Conservation (phyloP, 805 yeast genomes). For the Metschnikowia proteae region DNA sequence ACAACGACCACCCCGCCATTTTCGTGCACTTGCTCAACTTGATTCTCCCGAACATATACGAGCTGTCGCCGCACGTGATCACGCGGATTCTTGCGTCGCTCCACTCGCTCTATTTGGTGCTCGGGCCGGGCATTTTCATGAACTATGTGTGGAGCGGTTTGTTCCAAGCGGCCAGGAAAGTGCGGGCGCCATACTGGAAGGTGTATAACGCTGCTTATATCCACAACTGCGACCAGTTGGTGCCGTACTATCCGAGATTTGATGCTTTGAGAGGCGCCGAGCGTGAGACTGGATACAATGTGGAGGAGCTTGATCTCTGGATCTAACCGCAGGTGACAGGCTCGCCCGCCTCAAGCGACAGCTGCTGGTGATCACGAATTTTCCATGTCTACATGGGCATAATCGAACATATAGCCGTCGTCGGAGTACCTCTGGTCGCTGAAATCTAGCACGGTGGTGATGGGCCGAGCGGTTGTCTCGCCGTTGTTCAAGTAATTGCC, state of each 20-base stretch:
- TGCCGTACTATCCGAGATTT: conserved; percentile 76
- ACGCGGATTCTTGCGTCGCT: conserved; percentile 75
- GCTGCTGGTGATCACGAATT: neutral
- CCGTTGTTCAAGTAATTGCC: conserved; percentile 16
- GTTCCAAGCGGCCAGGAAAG: conserved; percentile 90
- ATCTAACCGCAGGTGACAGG: conserved; percentile 15
- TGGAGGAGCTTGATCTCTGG: conserved; percentile 52
- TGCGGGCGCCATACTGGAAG: conserved; percentile 81
- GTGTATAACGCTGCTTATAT: conserved; percentile 74
- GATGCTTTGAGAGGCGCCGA: conserved; percentile 24
- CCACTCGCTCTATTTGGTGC: conserved; percentile 62
- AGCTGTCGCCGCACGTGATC: conserved; percentile 94
- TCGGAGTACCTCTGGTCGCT: conserved; percentile 12
- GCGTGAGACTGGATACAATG: conserved; percentile 21
- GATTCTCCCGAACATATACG: conserved; percentile 84
- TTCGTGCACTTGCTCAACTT: conserved; percentile 80
- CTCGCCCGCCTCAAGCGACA: neutral
- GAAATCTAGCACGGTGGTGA: conserved; percentile 12
- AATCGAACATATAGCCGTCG: conserved; percentile 14
- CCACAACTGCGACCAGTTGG: conserved; percentile 67
- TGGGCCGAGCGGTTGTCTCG: conserved; percentile 15
- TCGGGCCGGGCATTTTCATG: conserved; percentile 74
- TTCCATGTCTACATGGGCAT: conserved; percentile 9
- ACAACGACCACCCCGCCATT: conserved; percentile 58
- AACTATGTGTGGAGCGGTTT: conserved; percentile 84